These are phyloP conservation scores for Anthracocystis panici-leucophaei DNA, from an alignment of 1,284 basidiomycete species.

Conservation along the genomic window DNA sequence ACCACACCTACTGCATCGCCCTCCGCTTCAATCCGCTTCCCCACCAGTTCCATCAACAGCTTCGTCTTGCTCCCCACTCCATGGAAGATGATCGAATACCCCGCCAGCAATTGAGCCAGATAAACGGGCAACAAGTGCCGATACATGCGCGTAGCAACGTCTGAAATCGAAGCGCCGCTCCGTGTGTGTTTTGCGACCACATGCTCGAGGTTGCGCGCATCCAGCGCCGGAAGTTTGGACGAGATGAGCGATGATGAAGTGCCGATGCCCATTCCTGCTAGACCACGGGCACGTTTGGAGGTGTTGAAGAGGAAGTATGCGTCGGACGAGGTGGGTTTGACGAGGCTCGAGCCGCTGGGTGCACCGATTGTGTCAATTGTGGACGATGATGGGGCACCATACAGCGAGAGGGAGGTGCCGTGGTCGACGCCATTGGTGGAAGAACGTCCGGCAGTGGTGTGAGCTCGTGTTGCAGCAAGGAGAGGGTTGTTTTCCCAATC, in stretches of 20 bases:
- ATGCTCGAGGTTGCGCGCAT: conserved; percentile 30
- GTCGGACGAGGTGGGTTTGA: conserved; percentile 48
- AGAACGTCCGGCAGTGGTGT: conserved; percentile 10
- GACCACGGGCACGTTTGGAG: conserved; percentile 33
- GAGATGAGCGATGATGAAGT: conserved; percentile 36
- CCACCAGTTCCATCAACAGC: conserved; percentile 31
- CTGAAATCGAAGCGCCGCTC: conserved; percentile 19
- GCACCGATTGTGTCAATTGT: background rate
- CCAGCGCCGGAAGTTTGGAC: conserved; percentile 28
- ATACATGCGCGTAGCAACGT: conserved; percentile 39
- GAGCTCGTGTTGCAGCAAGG: conserved; percentile 19
- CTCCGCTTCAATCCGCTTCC: conserved; percentile 24
- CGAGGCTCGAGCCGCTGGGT: conserved; percentile 19
- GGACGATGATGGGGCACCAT: conserved; percentile 18
- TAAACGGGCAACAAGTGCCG: conserved; percentile 41
- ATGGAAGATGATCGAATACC: conserved; percentile 52
- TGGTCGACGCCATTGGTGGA: conserved; percentile 4
- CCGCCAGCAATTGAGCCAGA: conserved; percentile 40
- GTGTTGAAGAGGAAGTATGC: conserved; percentile 57
- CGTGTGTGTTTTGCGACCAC: conserved; percentile 20
- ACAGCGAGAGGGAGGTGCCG: conserved; percentile 26
- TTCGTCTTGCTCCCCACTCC: conserved; percentile 44
- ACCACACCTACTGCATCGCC: conserved; percentile 53
- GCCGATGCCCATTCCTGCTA: conserved; percentile 39
- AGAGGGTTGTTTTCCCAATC: conserved; percentile 46